A percentile compares a stretch with the other conserved stretches of the same genome.
Evolutionary conservation across 345 rosid species (phyloP).

Genomic region (Melastoma malabathricum): DNA sequence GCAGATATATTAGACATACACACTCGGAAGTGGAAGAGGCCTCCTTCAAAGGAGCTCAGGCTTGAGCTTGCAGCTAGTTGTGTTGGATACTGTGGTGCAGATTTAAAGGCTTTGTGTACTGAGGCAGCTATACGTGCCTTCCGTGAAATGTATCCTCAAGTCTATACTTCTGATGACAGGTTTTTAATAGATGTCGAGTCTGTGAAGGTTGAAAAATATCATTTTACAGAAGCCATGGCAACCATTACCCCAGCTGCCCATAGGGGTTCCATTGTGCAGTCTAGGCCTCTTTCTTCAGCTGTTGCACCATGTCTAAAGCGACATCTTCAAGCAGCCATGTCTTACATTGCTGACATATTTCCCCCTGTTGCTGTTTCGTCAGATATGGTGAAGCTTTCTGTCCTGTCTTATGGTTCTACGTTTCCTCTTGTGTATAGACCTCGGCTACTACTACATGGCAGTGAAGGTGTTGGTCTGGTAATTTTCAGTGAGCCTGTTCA

Average conservation of each 20-base stretch:
- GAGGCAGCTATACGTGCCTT: constrained; percentile 99
- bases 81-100: constrained; percentile 99
- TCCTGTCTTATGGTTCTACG: constrained; percentile 88
- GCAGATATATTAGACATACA: constrained; percentile 93
- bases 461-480: constrained; percentile 96
- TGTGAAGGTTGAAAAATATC: constrained; percentile 74
- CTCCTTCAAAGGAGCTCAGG: constrained; percentile 76
- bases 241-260: constrained; percentile 98
- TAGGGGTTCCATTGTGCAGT: constrained; percentile 89
- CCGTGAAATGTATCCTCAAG: constrained; percentile 98
- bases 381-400: constrained; percentile 72
- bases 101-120: constrained; percentile 89
- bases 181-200: constrained; percentile 87
- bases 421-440: constrained; percentile 95
- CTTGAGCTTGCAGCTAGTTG: constrained; percentile 92
- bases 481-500: constrained; percentile 21
- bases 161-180: constrained; percentile 94
- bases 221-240: constrained; percentile 91
- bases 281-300: constrained; percentile 87
- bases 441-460: constrained; percentile 72
- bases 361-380: constrained; percentile 59
- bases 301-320: constrained; percentile 84
- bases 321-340: constrained; percentile 72
- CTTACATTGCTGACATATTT: constrained; percentile 53
- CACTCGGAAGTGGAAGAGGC: constrained; percentile 94